Conservation (phyloP, 2,329 filamentous ascomycete species). For the Iodosphaeria phyllophila region DNA sequence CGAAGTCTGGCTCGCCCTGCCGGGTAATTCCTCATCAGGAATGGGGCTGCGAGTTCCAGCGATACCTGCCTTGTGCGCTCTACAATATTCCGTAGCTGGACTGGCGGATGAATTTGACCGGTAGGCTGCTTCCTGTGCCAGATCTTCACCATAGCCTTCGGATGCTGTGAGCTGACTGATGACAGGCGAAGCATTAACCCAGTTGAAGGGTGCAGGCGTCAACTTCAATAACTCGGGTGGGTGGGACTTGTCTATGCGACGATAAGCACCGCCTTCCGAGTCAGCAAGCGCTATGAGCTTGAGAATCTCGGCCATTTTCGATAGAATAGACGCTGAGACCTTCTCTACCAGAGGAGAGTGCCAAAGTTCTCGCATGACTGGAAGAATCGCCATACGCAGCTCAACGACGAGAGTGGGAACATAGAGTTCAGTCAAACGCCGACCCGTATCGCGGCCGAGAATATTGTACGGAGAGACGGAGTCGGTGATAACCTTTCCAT, state of each 20-base stretch:
- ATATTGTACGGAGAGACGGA: slow-evolving; percentile 39
- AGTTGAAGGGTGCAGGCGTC: slow-evolving; percentile 24
- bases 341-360: slow-evolving; percentile 70
- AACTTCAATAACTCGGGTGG: slow-evolving; percentile 23
- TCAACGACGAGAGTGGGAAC: slow-evolving; percentile 71
- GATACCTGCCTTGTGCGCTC: slow-evolving; percentile 35
- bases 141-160: slow-evolving; percentile 23
- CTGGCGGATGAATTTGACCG: slow-evolving; percentile 51
- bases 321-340: slow-evolving; percentile 56
- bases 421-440: slow-evolving; percentile 20
- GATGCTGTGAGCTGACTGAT: slow-evolving; percentile 15
- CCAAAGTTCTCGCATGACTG: slow-evolving; percentile 65
- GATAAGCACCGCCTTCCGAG: slow-evolving; percentile 47
- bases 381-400: slow-evolving; percentile 61
- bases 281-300: slow-evolving; percentile 64
- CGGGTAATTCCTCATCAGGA: slow-evolving; percentile 20
- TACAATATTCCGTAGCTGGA: slow-evolving; percentile 57
- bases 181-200: slow-evolving; percentile 16
- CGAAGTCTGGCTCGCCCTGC: not conserved
- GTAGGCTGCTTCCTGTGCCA: slow-evolving; percentile 66
- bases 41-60: slow-evolving; percentile 48
- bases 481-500: slow-evolving; percentile 65
- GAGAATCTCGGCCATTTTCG: slow-evolving; percentile 67
- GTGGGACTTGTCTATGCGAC: slow-evolving; percentile 34
- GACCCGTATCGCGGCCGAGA: slow-evolving; percentile 19